These are phyloP conservation scores for Croton laevigatus DNA, from an alignment of 441 rosid genomes.

Conservation along the genomic window DNA sequence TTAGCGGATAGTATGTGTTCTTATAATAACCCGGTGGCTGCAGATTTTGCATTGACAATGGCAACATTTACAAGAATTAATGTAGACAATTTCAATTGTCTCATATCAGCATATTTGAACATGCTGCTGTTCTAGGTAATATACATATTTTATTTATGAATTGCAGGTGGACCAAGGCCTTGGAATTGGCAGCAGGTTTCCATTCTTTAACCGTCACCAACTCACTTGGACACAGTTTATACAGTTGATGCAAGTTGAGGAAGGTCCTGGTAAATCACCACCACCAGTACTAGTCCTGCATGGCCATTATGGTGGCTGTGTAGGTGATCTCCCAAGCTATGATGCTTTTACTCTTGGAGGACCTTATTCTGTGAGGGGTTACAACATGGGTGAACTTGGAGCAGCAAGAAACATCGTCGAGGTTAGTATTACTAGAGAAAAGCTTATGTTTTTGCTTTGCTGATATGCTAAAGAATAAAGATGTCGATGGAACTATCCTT, in stretches of 20 bases:
- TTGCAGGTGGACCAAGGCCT: conserved; percentile 94
- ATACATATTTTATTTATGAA: conserved; percentile 20
- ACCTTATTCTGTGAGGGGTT: conserved; percentile 95
- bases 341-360: conserved; percentile 98
- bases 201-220: conserved; percentile 94
- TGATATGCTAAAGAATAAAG: too few species aligned
- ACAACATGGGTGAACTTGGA: conserved; percentile 98
- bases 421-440: conserved; percentile 46
- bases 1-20: too few species aligned
- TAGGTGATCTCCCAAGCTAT: conserved; percentile 94
- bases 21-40: not conserved
- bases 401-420: conserved; percentile 92
- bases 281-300: conserved; percentile 93
- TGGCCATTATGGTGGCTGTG: conserved; percentile 96
- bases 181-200: conserved; percentile 90
- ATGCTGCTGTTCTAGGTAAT: conserved; percentile 1
- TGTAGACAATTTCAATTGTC: not conserved
- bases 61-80: not conserved
- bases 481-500: too few species aligned
- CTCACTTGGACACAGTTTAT: conserved; percentile 72
- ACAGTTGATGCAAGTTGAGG: conserved; percentile 80
- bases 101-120: not conserved
- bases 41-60: not conserved
- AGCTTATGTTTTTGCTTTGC: not conserved
- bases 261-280: conserved; percentile 72